These are phyloP conservation scores for Cystobasidium sp. DNA, from an alignment of 1,284 basidiomycete species.

Conservation along the genomic window DNA sequence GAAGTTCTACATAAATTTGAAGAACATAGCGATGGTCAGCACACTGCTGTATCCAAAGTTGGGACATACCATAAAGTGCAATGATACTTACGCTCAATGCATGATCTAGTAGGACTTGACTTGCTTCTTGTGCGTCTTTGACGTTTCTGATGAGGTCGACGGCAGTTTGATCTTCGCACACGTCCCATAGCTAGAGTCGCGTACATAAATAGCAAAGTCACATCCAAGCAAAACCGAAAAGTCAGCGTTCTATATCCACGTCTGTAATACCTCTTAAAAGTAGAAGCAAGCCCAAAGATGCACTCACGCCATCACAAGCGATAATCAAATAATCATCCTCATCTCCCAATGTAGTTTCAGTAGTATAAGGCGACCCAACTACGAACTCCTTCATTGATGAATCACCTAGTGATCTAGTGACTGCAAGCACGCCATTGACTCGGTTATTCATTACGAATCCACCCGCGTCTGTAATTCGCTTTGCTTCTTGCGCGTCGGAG, in stretches of 20 bases:
- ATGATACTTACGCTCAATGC: slow-evolving; percentile 69
- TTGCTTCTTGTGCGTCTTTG: slow-evolving; percentile 81
- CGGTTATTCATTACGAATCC: slow-evolving; percentile 99
- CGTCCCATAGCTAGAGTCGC: slow-evolving; percentile 84
- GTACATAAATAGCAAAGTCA: slow-evolving; percentile 6
- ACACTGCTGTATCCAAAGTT: too few species aligned
- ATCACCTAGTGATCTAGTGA: slow-evolving; percentile 94
- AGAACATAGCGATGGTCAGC: too few species aligned
- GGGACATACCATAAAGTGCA: too few species aligned
- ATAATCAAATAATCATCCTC: slow-evolving; percentile 94
- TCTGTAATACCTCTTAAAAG: too few species aligned
- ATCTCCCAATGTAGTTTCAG: slow-evolving; percentile 86
- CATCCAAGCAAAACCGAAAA: slow-evolving; percentile 1
- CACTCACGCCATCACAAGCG: slow-evolving; percentile 95
- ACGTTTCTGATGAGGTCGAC: slow-evolving; percentile 79
- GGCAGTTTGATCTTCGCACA: slow-evolving; percentile 87
- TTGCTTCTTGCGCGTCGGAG: slow-evolving; percentile 93
- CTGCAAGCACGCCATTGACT: slow-evolving; percentile 84
- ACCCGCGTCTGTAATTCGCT: slow-evolving; percentile 94
- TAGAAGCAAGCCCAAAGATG: too few species aligned
- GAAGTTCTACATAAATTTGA: slow-evolving; percentile 49
- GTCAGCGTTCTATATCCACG: too few species aligned
- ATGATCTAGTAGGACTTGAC: slow-evolving; percentile 76
- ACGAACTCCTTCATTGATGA: slow-evolving; percentile 99
- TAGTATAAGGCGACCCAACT: slow-evolving; percentile 96